phyloP scores from a whole-genome alignment of 225 moss, liverwort and hornwort genomes.

The Thuidium tamariscinum region DNA sequence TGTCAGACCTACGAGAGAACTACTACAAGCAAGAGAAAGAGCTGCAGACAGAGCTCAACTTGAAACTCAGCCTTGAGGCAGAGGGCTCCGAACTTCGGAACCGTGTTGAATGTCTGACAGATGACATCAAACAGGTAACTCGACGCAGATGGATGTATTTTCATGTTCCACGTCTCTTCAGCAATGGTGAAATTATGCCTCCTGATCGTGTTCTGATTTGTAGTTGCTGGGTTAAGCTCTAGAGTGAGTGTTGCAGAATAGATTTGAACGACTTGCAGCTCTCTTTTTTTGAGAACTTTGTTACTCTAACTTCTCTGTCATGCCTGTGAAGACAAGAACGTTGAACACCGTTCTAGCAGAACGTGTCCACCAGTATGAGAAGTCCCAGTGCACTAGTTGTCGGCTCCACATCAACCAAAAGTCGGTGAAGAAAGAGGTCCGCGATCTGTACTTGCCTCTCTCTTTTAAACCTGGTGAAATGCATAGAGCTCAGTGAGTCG shows the following conservation, averaged over 20 bases:
- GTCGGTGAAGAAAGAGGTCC: conserved; percentile 35
- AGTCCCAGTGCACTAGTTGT: conserved; percentile 37
- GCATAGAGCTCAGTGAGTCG: neutral
- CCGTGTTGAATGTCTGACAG: conserved; percentile 21
- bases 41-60: conserved; percentile 15
- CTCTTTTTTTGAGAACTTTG: neutral
- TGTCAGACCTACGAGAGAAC: conserved; percentile 29
- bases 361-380: conserved; percentile 40
- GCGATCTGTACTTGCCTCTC: neutral
- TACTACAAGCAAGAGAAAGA: conserved; percentile 35
- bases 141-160: neutral
- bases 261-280: neutral
- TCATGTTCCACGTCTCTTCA: neutral
- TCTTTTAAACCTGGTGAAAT: neutral
- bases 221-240: neutral
- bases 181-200: neutral
- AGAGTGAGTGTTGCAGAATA: neutral
- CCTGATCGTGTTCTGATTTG: neutral
- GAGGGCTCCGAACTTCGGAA: conserved; percentile 27
- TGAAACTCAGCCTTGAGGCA: conserved; percentile 21
- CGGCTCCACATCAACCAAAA: conserved; percentile 39
- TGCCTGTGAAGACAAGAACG: conserved; percentile 26
- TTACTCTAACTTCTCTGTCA: neutral
- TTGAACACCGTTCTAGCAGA: conserved; percentile 31
- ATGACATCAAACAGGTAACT: conserved; percentile 44